Evolutionary conservation across 179 eudicot genomes (phyloP), one percentile per base, ranked within the genome.

Genomic region (Beta corolliflora): DNA sequence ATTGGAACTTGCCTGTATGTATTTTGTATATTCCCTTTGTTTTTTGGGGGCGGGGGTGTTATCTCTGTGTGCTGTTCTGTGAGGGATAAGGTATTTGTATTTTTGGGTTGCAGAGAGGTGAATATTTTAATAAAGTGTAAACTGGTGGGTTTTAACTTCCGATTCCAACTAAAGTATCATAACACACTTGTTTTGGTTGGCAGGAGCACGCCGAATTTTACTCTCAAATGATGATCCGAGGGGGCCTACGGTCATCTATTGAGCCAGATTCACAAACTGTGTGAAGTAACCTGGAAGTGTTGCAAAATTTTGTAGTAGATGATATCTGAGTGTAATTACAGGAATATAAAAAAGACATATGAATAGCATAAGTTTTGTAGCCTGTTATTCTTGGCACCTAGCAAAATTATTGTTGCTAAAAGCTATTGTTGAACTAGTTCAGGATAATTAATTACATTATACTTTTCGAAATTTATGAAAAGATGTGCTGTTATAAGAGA

Each of bases 131-230:
- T 44, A 11, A 44, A 69, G 11, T 44, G 14, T 44, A 7, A 18
- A 41, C 12, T 65, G 25, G 36, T 71, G 29, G 52, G 41, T 13
- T 13, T n/a, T 19, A 10, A n/a, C 14, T 46, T 76, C 41, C 9
- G 25, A 29, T 14, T 70, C 69, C 11, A 72, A 25, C 21, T 36
- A 50, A 46, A 73, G 59, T 80, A n/a, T 8, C 29, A 64, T 31
- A 72, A 45, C 50, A 13, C 13, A 73, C 0, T 54, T 71, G 64
- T 73, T 83, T 71, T 61, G 75, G 67, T 67, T 80, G 76, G 23
- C 86, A 87, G 89, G 89, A 87, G 77, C 86, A 87, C 56, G 89
- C 89, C 2, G 89, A 87, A 71, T 87, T 87, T 36, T 87, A 87
- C 78, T 81, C 86, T 53, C 83, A 87, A 29, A 84, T 82, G 89